These are phyloP conservation scores for Volvox africanus DNA, from an alignment of 139 green algal genomes.

Conservation along the genomic window DNA sequence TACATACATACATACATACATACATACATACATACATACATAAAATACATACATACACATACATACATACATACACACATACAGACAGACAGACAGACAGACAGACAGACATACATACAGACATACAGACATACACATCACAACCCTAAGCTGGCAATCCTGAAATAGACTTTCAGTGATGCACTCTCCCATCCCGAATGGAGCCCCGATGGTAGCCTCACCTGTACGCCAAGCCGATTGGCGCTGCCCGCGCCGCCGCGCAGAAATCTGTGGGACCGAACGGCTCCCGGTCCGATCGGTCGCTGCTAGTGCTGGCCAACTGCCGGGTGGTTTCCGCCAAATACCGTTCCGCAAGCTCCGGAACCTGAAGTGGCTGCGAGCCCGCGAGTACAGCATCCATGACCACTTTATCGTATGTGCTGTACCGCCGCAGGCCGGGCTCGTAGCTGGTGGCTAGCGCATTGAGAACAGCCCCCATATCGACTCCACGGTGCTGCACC, in stretches of 20 bases:
- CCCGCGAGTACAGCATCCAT: constrained; percentile 24
- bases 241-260: constrained; percentile 31
- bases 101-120: too few species aligned
- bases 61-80: too few species aligned
- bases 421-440: background rate
- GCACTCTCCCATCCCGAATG: too few species aligned
- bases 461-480: background rate
- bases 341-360: constrained; percentile 34
- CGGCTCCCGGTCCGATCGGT: constrained; percentile 37
- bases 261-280: constrained; percentile 5
- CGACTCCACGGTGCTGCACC: background rate
- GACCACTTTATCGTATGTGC: constrained; percentile 32
- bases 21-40: too few species aligned
- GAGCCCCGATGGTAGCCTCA: background rate
- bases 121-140: too few species aligned
- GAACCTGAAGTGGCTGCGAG: background rate
- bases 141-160: too few species aligned
- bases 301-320: constrained; percentile 10
- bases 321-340: constrained; percentile 30
- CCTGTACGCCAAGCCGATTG: constrained; percentile 43
- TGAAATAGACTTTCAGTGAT: too few species aligned
- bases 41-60: too few species aligned
- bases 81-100: too few species aligned
- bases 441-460: background rate
- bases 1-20: too few species aligned